Conservation (phyloP, 495 filamentous ascomycete species). For the Aspergillus panamensis region DNA sequence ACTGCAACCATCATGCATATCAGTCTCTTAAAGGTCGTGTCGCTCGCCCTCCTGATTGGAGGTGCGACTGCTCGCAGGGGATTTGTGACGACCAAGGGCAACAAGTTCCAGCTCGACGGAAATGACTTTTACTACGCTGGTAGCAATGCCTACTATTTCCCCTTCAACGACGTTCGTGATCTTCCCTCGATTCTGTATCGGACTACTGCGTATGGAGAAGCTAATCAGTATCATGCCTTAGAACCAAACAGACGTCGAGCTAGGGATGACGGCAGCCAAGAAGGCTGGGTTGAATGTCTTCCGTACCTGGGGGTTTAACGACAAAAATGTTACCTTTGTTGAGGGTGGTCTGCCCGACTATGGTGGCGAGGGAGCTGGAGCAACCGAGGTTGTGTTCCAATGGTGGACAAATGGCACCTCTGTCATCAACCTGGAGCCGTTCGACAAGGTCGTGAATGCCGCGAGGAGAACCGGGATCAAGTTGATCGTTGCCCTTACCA, state of each 20-base stretch:
- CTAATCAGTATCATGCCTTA: not conserved
- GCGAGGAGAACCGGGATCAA: conserved; percentile 54
- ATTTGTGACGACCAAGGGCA: conserved; percentile 17
- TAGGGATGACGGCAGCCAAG: conserved; percentile 40
- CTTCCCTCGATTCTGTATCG: not conserved
- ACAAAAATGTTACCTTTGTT: conserved; percentile 40
- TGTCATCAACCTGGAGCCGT: conserved; percentile 59
- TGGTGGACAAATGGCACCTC: conserved; percentile 45
- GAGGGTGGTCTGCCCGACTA: conserved; percentile 25
- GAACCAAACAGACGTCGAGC: conserved; percentile 49
- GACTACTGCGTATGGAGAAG: not conserved
- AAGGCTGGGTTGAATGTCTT: conserved; percentile 57
- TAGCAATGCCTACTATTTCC: conserved; percentile 67
- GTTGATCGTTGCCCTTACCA: conserved; percentile 50
- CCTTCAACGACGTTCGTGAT: conserved; percentile 43
- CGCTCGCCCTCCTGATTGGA: conserved; percentile 7
- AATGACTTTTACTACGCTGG: conserved; percentile 50
- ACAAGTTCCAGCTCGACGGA: conserved; percentile 20
- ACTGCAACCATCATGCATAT: not conserved
- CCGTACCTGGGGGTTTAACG: conserved; percentile 66
- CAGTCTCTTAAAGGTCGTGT: conserved; percentile 2
- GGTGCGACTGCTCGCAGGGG: conserved; percentile 2
- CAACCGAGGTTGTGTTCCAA: conserved; percentile 52
- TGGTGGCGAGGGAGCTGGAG: conserved; percentile 17
- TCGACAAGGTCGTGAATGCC: conserved; percentile 58